A percentile compares a stretch with the other conserved stretches of the same genome.
These are phyloP conservation scores for Colletotrichum trifolii DNA, from an alignment of 2,329 filamentous ascomycete genomes.

Conservation along the genomic window DNA sequence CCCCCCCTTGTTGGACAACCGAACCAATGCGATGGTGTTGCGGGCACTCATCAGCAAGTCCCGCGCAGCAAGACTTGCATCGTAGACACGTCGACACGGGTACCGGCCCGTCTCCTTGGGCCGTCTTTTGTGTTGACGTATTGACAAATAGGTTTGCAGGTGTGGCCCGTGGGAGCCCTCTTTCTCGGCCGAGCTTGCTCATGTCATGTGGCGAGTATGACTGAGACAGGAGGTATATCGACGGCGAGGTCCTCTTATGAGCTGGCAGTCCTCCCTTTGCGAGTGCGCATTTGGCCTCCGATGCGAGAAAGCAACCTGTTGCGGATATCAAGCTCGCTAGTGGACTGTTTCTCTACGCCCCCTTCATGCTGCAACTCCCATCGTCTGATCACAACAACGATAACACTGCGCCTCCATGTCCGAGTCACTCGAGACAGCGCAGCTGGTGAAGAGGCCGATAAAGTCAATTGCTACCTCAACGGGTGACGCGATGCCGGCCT, in stretches of 20 bases:
- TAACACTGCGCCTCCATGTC: background rate
- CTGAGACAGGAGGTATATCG: constrained; percentile 25
- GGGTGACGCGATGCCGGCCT: constrained; percentile 34
- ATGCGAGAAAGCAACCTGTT: background rate
- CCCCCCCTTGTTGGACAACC: constrained; percentile 4
- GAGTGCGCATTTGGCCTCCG: constrained; percentile 20
- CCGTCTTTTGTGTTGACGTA: background rate
- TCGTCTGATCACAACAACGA: background rate
- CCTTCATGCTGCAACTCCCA: background rate
- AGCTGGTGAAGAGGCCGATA: constrained; percentile 9
- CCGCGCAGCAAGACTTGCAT: constrained; percentile 24
- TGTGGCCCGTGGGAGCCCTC: constrained; percentile 1
- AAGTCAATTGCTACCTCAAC: constrained; percentile 33
- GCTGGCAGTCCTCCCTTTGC: constrained; percentile 20
- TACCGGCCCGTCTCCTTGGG: constrained; percentile 30
- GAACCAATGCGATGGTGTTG: constrained; percentile 26
- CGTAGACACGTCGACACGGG: constrained; percentile 21
- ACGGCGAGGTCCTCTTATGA: constrained; percentile 17
- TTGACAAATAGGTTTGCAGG: background rate
- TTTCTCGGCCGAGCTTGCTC: constrained; percentile 7
- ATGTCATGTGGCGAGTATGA: constrained; percentile 10
- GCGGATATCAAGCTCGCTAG: too few species aligned
- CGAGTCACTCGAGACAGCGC: background rate
- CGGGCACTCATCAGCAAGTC: constrained; percentile 28
- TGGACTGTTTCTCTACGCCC: too few species aligned